Conservation (phyloP, 2,329 filamentous ascomycete species). For the Cercospora zeina region DNA sequence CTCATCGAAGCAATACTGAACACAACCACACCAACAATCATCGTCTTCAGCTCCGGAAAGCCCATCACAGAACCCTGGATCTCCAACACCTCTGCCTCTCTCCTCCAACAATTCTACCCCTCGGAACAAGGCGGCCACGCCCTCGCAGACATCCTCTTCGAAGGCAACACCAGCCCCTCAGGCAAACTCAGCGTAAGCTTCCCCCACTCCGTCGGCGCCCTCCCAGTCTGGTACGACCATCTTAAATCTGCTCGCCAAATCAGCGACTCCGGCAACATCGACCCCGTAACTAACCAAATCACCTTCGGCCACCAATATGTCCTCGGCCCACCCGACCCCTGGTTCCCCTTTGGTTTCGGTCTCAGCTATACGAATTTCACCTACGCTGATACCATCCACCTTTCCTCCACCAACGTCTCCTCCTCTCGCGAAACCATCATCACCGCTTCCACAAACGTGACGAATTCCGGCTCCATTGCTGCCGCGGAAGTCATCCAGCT, state of each 20-base stretch:
- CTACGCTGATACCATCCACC: slow-evolving; percentile 7
- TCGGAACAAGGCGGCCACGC: slow-evolving; percentile 59
- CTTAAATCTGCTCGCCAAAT: slow-evolving; percentile 63
- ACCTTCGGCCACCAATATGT: slow-evolving; percentile 49
- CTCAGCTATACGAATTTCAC: slow-evolving; percentile 43
- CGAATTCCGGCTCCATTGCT: slow-evolving; percentile 60
- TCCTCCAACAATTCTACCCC: slow-evolving; percentile 74
- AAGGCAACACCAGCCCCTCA: slow-evolving; percentile 32
- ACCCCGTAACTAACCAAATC: slow-evolving; percentile 44
- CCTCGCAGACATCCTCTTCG: slow-evolving; percentile 36
- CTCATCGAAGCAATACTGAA: slow-evolving; percentile 67
- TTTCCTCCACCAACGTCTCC: slow-evolving; percentile 2
- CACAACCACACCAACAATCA: slow-evolving; percentile 66
- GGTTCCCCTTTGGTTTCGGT: slow-evolving; percentile 49
- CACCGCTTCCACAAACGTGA: slow-evolving; percentile 59
- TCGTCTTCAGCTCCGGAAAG: slow-evolving; percentile 69
- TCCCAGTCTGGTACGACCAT: slow-evolving; percentile 54
- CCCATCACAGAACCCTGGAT: slow-evolving; percentile 74
- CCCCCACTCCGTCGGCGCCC: slow-evolving; percentile 34
- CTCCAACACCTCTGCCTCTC: slow-evolving; percentile 61
- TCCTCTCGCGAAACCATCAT: slow-evolving; percentile 59
- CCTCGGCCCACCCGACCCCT: slow-evolving; percentile 41
- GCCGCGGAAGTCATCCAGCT: slow-evolving; percentile 60
- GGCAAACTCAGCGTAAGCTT: slow-evolving; percentile 37
- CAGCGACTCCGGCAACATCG: slow-evolving; percentile 53